These are phyloP conservation scores for Allodekkera sacchari DNA, from an alignment of 805 yeast species.

Conservation along the genomic window DNA sequence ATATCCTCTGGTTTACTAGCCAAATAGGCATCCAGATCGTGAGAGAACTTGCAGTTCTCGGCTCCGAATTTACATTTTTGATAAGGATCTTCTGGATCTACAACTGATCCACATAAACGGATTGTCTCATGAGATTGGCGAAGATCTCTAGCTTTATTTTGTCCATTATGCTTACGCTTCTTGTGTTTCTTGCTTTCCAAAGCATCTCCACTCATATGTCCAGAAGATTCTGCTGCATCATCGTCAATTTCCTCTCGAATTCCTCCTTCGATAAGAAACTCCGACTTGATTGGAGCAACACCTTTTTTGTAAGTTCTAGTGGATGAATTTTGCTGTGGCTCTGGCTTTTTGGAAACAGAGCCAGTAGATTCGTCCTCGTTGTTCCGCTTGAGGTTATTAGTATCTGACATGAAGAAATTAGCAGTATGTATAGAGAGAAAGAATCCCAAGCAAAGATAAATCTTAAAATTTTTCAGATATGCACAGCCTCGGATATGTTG, in stretches of 20 bases:
- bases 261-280: constrained; percentile 33
- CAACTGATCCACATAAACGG: constrained; percentile 54
- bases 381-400: constrained; percentile 2
- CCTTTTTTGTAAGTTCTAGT: constrained; percentile 34
- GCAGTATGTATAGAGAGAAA: neutral
- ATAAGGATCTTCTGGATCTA: constrained; percentile 40
- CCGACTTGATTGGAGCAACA: constrained; percentile 68
- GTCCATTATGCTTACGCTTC: constrained; percentile 49
- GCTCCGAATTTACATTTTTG: constrained; percentile 56
- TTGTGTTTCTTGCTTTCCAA: constrained; percentile 28
- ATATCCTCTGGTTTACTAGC: constrained; percentile 62
- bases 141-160: constrained; percentile 74
- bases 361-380: neutral
- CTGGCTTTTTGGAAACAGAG: too few species aligned
- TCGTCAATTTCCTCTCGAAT: constrained; percentile 14
- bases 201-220: constrained; percentile 15
- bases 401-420: constrained; percentile 2
- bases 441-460: neutral
- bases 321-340: neutral
- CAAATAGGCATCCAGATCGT: constrained; percentile 62
- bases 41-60: constrained; percentile 67
- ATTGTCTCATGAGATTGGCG: constrained; percentile 57
- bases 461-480: constrained; percentile 1
- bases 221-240: constrained; percentile 30
- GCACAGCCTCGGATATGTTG: too few species aligned